Percentiles rank a stretch among this genome's conserved stretches.
Evolutionary conservation across 805 yeast species (phyloP).

Genomic region (Saitoella complicata): DNA sequence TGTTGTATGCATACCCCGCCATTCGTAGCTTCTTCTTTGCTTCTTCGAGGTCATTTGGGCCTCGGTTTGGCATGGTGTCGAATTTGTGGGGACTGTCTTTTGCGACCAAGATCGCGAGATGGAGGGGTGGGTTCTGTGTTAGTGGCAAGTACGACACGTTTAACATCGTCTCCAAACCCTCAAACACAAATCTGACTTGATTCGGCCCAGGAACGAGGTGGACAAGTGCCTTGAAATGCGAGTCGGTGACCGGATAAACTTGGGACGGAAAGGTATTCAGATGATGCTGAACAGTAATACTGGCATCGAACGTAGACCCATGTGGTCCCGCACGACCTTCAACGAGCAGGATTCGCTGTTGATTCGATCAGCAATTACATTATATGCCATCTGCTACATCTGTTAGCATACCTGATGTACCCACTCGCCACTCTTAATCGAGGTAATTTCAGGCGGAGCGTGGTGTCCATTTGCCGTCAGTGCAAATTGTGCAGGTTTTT

Average conservation of each 20-base stretch:
- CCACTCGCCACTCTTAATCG: background rate
- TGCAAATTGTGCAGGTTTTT: too few relatives aligned
- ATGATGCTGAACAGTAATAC: slow-evolving; percentile 29
- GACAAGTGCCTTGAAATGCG: slow-evolving; percentile 58
- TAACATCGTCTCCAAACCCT: slow-evolving; percentile 12
- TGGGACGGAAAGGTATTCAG: slow-evolving; percentile 44
- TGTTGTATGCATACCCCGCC: slow-evolving; percentile 38
- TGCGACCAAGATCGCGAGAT: slow-evolving; percentile 61
- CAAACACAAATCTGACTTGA: slow-evolving; percentile 30
- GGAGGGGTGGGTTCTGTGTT: slow-evolving; percentile 56
- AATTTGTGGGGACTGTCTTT: slow-evolving; percentile 54
- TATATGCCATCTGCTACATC: background rate
- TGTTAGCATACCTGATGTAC: background rate
- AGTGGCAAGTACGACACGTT: slow-evolving; percentile 38
- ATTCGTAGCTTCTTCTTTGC: slow-evolving; percentile 63
- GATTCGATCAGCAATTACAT: too few relatives aligned
- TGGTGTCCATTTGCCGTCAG: too few relatives aligned
- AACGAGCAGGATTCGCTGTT: slow-evolving; percentile 20
- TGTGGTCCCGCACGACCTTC: slow-evolving; percentile 23
- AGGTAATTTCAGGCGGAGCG: too few relatives aligned
- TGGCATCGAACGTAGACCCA: slow-evolving; percentile 19
- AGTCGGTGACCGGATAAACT: slow-evolving; percentile 49
- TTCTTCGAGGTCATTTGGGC: slow-evolving; percentile 38
- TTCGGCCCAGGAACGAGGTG: slow-evolving; percentile 61
- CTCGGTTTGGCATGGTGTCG: slow-evolving; percentile 40